Evolutionary conservation across 2,329 filamentous ascomycete genomes (phyloP).

Genomic region (Aureobasidium namibiae): DNA sequence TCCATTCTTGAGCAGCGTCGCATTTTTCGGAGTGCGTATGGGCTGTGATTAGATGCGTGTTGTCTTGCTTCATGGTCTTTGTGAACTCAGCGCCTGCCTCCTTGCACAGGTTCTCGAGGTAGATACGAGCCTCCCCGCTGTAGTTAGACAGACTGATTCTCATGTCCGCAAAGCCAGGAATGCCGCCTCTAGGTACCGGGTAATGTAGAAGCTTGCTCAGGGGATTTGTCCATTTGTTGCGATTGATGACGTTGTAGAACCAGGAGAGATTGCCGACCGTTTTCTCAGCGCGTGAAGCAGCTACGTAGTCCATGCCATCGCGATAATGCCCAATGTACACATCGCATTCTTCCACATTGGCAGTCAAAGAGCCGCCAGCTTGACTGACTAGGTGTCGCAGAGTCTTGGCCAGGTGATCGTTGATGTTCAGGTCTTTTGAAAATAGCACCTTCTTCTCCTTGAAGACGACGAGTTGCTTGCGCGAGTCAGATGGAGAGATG

Average conservation of each 20-base stretch:
- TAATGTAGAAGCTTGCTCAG: slow-evolving; percentile 81
- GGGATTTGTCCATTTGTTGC: slow-evolving; percentile 82
- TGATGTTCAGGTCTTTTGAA: slow-evolving; percentile 64
- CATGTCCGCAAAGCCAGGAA: slow-evolving; percentile 68
- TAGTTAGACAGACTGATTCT: slow-evolving; percentile 93
- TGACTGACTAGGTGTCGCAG: slow-evolving; percentile 62
- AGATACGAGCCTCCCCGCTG: slow-evolving; percentile 84
- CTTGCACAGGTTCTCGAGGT: slow-evolving; percentile 82
- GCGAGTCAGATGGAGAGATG: slow-evolving; percentile 32
- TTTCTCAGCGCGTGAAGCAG: slow-evolving; percentile 67
- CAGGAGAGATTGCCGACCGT: slow-evolving; percentile 88
- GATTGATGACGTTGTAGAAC: slow-evolving; percentile 86
- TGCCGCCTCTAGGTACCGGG: slow-evolving; percentile 65
- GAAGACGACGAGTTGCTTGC: slow-evolving; percentile 62
- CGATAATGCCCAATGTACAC: slow-evolving; percentile 85
- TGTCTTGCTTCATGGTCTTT: slow-evolving; percentile 89
- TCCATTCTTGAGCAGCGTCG: slow-evolving; percentile 86
- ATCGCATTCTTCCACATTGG: slow-evolving; percentile 60
- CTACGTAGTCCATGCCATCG: slow-evolving; percentile 68
- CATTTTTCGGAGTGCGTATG: slow-evolving; percentile 88
- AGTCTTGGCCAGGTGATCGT: slow-evolving; percentile 55
- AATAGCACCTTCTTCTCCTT: slow-evolving; percentile 69
- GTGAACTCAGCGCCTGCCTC: slow-evolving; percentile 84
- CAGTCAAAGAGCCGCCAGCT: slow-evolving; percentile 63
- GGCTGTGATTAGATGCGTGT: slow-evolving; percentile 91